Evolutionary conservation across 2,329 filamentous ascomycete genomes (phyloP), one percentile per base, ranked within the genome.

Genomic region (Teratosphaeria pseudoeucalypti): DNA sequence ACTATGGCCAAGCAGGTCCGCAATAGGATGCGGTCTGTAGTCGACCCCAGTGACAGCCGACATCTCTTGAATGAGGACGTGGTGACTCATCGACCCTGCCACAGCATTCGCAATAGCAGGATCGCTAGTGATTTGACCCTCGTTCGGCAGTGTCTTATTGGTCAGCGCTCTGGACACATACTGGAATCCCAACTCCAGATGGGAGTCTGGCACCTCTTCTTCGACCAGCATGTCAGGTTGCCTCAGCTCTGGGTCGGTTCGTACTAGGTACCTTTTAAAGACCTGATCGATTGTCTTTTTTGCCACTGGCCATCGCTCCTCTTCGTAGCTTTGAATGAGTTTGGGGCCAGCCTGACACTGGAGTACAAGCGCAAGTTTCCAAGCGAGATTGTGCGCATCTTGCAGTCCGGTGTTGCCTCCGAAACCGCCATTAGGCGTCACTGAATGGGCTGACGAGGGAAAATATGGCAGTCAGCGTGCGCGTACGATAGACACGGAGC

Each of bases 341-440:
- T 57, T n/a, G 2, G 57, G 49, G 32, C 57, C 52, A 23, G 58
- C 58, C 54, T 9, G 60, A 26, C 65, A 64, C 57, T 66, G 58
- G 2, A 67, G 53, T 14, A 62, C 53, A 34, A 58, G 53, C 6
- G 58, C 58, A 29, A 62, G 34, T 49, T 62, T 62, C 58, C 58
- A 64, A 27, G 58, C 58, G 14, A 62, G 34, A 52, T 62, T 64
- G 29, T 58, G 55, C 9, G 60, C 58, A 34, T 62, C 62, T 54
- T 56, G 52, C 7, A 64, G 49, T 14, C 62, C 57, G 9, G 58
- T 64, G 55, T 64, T 64, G 10, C 76, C 79, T 1, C 81, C 81
- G 0, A 83, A 75, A 0, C 81, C 82, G 64, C 58, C 19, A 43
- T 49, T 49, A 10, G 43, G 43, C 23, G 19, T 49, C n/a, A 49